phyloP scores from a whole-genome alignment of 192 early-diverging fungal species.

The Backusella morwellensis region DNA sequence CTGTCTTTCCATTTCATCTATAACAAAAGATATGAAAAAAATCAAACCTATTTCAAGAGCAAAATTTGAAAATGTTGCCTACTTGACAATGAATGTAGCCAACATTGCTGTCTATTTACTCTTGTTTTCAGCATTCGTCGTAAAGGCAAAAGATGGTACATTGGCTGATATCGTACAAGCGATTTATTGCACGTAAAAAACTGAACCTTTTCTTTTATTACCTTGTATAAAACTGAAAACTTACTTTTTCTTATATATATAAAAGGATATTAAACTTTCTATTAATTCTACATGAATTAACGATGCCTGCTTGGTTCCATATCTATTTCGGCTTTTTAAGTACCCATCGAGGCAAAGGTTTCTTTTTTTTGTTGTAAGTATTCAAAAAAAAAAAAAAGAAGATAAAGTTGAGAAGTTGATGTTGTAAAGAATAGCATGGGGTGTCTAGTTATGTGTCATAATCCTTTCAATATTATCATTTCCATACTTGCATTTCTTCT shows the following conservation, averaged over 20 bases:
- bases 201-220: not conserved
- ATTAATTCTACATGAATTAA: conserved; percentile 20
- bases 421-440: conserved; percentile 11
- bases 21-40: not conserved
- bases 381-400: not conserved
- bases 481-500: conserved; percentile 19
- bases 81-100: conserved; percentile 2
- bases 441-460: conserved; percentile 24
- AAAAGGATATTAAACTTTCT: conserved; percentile 9
- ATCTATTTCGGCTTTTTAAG: conserved; percentile 21
- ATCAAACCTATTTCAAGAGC: conserved; percentile 4
- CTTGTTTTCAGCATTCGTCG: conserved; percentile 1
- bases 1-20: not conserved
- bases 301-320: not conserved
- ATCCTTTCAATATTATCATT: conserved; percentile 22
- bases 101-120: not conserved
- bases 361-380: conserved; percentile 20
- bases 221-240: not conserved
- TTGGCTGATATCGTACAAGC: conserved; percentile 13
- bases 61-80: conserved; percentile 3
- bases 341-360: conserved; percentile 20
- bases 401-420: not conserved
- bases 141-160: conserved; percentile 12
- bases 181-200: conserved; percentile 15
- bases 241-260: not conserved